Evolutionary conservation across 2,329 filamentous ascomycete species (phyloP), one percentile per base, ranked within the genome.

Genomic region (Talaromyces sp.): DNA sequence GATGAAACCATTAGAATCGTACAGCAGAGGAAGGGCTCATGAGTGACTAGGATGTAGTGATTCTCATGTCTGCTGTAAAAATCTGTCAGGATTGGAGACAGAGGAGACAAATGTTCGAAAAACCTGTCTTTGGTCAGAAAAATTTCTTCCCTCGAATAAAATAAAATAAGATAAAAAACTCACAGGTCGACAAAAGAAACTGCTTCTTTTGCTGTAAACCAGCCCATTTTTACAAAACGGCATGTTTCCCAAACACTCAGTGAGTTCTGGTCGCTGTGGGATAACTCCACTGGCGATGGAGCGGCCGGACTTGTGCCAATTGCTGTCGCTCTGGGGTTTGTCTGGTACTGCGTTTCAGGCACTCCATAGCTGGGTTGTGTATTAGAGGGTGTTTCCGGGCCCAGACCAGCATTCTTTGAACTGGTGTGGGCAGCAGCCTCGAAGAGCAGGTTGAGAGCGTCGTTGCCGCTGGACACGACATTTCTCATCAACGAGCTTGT

Each of bases 1-100:
- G 81, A 81, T 0, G 81, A 82, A 1, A 83, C 79, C 75, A 81
- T 81, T 0, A 83, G 68, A 1, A 84, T 80, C 0, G 79, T 81
- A 43, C 76, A 79, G 62, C 80, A 83, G 0, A 83, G 72, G 24
- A 83, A 75, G 0, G 81, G 81, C 51, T 84, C 81, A 56, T 80
- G 69, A 1, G 78, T 77, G 49, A 83, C 77, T 0, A 84, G 70
- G 21, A 73, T 71, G 56, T 73, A 77, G 59, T 83, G 80, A 24
- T 77, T 80, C 13, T 74, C 68, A 61, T 80, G 80, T 41, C 75
- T 68, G 2, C 75, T 71, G 64, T 81, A 81, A 57, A 80, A 81
- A 27, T 78, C 74, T 0, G 75, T 76, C 2, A 81, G 68, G 4
- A 83, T 77, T 0, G 81, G 81, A 3, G 81, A 82, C 6, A 82